Base-by-base conservation (phyloP, 1,284 basidiomycete genomes). In the Bjerkandera adusta region DNA sequence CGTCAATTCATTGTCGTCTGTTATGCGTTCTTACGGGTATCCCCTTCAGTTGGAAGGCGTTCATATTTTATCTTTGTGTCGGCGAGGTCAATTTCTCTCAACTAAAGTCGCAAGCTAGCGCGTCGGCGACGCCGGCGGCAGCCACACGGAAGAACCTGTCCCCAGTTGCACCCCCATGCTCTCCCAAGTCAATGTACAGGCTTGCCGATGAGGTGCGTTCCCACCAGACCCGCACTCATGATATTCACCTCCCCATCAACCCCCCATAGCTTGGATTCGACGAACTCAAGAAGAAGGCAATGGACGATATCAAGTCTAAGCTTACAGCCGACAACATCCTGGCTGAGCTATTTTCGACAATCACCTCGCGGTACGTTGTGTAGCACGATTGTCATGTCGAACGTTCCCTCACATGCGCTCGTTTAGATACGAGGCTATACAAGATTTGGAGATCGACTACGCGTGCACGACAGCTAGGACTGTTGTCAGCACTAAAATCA, bases 101-200 rank as follows among this genome's bases (percentile, higher is more conserved):
- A 1, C 48, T 63, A 11, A 53, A 29, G 25, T 57, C 55, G 8
- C 42, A 50, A 40, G 41, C 13, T 18, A 25, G n/a, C 12, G 16
- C 4, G 5, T 21, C 12, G 24, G 30, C 21, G 12, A 33, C 26
- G 16, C 16, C 5, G 47, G 43, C 26, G 12, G 26, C 21, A 20
- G 8, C 41, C 2, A 21, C 5, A 39, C n/a, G n/a, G n/a, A n/a
- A 5, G n/a, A 10, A 30, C 10, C 36, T 46, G 24, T 22, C 49
- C 1, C 12, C 13, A 22, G 11, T 41, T 5, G 20, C 33, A 2
- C 48, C 3, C 33, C 30, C 1, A 51, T 50, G 24, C 57, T 38
- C 58, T 7, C 51, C 58, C 1, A 58, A 58, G 44, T 58, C 57
- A 1, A 56, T 58, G 53, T 58, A 56, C 32, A 50, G 53, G 12